phyloP scores from a whole-genome alignment of 495 filamentous ascomycete genomes.

The Monascus purpureus region DNA sequence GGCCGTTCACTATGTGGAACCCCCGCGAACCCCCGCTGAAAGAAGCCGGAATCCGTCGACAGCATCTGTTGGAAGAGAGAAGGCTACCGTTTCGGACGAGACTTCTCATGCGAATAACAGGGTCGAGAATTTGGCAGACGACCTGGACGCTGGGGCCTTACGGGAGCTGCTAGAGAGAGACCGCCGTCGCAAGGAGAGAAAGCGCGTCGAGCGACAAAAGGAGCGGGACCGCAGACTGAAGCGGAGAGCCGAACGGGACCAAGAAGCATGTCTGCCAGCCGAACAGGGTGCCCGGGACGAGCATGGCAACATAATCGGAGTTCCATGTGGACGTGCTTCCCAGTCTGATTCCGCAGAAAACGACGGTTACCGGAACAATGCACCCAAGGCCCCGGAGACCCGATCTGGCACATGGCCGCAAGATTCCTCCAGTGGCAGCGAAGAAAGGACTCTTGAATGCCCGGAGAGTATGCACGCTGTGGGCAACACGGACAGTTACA shows the following conservation, averaged over 20 bases:
- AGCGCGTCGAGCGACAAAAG: constrained; percentile 56
- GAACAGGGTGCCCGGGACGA: constrained; percentile 3
- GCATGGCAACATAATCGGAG: neutral
- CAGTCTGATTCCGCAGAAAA: neutral
- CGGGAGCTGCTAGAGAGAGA: constrained; percentile 79
- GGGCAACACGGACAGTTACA: constrained; percentile 24
- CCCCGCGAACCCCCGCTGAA: constrained; percentile 33
- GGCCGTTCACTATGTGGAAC: constrained; percentile 57
- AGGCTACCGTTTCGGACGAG: constrained; percentile 43
- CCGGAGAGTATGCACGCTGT: constrained; percentile 22
- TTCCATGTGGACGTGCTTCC: constrained; percentile 4
- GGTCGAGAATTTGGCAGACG: constrained; percentile 69
- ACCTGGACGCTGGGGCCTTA: constrained; percentile 63
- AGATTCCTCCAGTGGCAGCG: constrained; percentile 15
- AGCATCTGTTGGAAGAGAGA: constrained; percentile 24
- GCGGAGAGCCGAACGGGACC: constrained; percentile 55
- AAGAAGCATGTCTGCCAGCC: constrained; percentile 21
- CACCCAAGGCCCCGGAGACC: constrained; percentile 4
- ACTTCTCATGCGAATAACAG: constrained; percentile 52
- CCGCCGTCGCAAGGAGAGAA: constrained; percentile 59
- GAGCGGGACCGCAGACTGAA: constrained; percentile 53
- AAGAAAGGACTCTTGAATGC: constrained; percentile 12
- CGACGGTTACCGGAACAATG: neutral
- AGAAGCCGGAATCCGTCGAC: constrained; percentile 23
- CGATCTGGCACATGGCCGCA: constrained; percentile 21